Evolutionary conservation across 768 basidiomycete genomes (phyloP), one percentile per base, ranked within the genome.

Genomic region (Tricholoma furcatifolium): DNA sequence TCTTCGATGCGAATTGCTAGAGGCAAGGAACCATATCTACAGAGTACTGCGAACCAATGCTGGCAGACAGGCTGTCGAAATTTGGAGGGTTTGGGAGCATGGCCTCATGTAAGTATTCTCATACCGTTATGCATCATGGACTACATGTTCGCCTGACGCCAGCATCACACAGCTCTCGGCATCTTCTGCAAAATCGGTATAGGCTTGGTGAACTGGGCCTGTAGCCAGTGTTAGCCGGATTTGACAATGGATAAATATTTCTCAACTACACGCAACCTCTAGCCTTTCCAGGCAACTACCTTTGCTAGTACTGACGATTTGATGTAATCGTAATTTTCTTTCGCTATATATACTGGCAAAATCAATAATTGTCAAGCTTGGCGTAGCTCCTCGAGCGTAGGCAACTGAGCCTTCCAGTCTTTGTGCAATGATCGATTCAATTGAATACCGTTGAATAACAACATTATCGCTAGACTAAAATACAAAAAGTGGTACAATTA

Each of bases 1-100:
- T 15, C 41, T 62, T 12, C 46, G 53, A 11, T 4, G 34, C 5
- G 62, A 63, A 30, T 11, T 58, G 32, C 11, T 32, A 8, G 27
- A 30, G 2, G 20, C 45, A 2, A 43, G 50, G 15, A 23, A 32
- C 20, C 39, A 40, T 14, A 39, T 58, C 10, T 51, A 47, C 20
- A 40, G 11, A 12, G 27, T 39, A 7, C 24, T 53, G 18, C 11
- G 12, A 18, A 47, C n/a, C 6, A 38, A 12, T 46, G 34, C 42
- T 4, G 17, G 24, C 8, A 14, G 14, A 38, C 41, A 30, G 4
- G 40, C 49, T 15, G 12, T 20, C 18, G 48, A 49, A 17, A 27
- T 20, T 1, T 57, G 56, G 56, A 24, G 51, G 6, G 43, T 20
- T 23, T 58, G 21, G 18, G 56, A 58, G 39, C 43, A 38, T 36